Percentiles rank a stretch among this genome's conserved stretches.
phyloP scores from a whole-genome alignment of 2,329 filamentous ascomycete genomes.

The Orbilia quercus region DNA sequence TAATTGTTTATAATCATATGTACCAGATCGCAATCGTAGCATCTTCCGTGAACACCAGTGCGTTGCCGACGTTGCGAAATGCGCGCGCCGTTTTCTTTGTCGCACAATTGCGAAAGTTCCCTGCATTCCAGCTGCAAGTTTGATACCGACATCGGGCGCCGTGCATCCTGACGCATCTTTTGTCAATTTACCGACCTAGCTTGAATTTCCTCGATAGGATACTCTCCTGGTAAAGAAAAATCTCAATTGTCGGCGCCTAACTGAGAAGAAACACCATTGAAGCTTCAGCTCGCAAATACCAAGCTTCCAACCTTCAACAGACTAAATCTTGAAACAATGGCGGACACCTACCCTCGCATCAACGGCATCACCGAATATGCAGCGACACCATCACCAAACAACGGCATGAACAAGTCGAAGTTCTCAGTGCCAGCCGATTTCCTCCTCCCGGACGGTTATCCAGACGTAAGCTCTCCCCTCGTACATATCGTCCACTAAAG shows the following conservation, averaged over 20 bases:
- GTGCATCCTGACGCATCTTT: slow-evolving; percentile 1
- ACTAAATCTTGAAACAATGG: neutral
- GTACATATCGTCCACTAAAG: neutral
- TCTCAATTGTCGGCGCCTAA: too few species aligned
- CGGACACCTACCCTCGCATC: slow-evolving; percentile 48
- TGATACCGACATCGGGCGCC: slow-evolving; percentile 29
- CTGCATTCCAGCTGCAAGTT: slow-evolving; percentile 11
- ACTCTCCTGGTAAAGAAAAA: neutral
- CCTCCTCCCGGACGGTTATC: slow-evolving; percentile 57
- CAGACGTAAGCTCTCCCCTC: slow-evolving; percentile 55
- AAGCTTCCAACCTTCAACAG: too few species aligned
- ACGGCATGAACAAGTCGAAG: slow-evolving; percentile 20
- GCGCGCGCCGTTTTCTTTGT: slow-evolving; percentile 1
- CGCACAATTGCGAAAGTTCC: slow-evolving; percentile 27
- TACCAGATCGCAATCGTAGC: too few species aligned
- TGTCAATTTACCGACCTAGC: neutral
- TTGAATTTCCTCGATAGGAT: neutral
- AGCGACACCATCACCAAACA: slow-evolving; percentile 55
- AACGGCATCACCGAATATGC: slow-evolving; percentile 59
- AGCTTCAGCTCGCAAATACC: neutral
- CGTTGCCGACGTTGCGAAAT: slow-evolving; percentile 28
- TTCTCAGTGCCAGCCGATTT: slow-evolving; percentile 51
- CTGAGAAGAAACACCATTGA: neutral
- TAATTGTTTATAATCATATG: too few species aligned
- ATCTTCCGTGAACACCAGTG: neutral